Conservation (phyloP, 768 basidiomycete species). For the Amanita pallidorosea region DNA sequence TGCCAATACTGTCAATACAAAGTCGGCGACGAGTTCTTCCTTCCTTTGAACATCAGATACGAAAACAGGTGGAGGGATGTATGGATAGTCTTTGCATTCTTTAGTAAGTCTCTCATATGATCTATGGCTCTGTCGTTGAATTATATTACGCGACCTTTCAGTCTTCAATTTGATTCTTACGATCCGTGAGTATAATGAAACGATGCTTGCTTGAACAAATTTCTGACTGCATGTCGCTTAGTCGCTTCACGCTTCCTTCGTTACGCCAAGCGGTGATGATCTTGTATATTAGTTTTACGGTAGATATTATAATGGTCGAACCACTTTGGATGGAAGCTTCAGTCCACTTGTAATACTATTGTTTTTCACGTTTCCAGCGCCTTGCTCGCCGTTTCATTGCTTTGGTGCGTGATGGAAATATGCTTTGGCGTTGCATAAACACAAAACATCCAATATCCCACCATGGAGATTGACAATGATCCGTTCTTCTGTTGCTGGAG, state of each 20-base stretch:
- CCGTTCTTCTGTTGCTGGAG: too few species aligned
- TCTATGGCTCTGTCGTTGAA: not conserved
- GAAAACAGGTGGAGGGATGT: constrained; percentile 57
- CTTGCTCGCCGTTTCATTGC: too few species aligned
- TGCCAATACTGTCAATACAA: constrained; percentile 71
- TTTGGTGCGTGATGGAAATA: too few species aligned
- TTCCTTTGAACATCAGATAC: constrained; percentile 57
- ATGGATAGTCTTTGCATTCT: constrained; percentile 54
- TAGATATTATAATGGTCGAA: too few species aligned
- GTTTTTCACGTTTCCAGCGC: too few species aligned
- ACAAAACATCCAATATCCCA: too few species aligned
- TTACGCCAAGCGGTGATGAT: constrained; percentile 44
- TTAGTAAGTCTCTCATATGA: constrained; percentile 25
- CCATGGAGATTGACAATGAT: too few species aligned
- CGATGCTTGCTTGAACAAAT: not conserved
- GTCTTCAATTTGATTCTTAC: constrained; percentile 64
- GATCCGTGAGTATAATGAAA: constrained; percentile 24
- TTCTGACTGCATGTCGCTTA: constrained; percentile 12
- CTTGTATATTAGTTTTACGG: too few species aligned
- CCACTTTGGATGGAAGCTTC: too few species aligned
- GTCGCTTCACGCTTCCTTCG: constrained; percentile 65
- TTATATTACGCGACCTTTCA: constrained; percentile 10
- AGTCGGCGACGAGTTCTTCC: constrained; percentile 61
- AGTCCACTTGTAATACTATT: too few species aligned
- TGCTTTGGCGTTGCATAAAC: too few species aligned